Percentiles rank a stretch among this genome's conserved stretches.
phyloP scores from a whole-genome alignment of 768 basidiomycete species.

The Auricularia sp. region DNA sequence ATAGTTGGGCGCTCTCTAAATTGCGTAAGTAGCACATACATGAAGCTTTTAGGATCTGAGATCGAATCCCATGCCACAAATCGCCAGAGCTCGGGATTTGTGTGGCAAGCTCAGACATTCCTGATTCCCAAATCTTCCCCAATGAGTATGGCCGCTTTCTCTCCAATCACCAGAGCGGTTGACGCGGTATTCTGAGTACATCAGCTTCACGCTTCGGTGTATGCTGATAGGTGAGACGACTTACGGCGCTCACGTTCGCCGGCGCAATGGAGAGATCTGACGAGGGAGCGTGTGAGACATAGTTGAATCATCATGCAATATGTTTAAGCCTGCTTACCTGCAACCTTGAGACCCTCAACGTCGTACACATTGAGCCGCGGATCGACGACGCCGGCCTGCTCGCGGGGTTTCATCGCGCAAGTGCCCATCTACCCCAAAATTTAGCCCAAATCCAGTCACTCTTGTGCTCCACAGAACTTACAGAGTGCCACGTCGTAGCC shows the following conservation, averaged over 20 bases:
- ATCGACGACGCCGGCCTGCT: constrained; percentile 10
- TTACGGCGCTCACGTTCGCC: constrained; percentile 26
- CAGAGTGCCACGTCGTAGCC: constrained; percentile 24
- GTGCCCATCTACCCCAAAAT: constrained; percentile 19
- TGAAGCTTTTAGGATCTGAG: too few species aligned
- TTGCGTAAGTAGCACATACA: too few species aligned
- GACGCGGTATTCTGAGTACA: constrained; percentile 30
- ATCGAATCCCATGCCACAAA: too few species aligned
- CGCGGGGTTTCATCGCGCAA: constrained; percentile 11
- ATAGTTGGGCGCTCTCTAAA: too few species aligned
- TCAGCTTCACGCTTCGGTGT: neutral
- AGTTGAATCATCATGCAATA: neutral
- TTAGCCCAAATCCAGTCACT: neutral
- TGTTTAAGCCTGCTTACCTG: constrained; percentile 14
- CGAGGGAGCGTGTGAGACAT: too few species aligned
- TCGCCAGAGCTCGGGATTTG: too few species aligned
- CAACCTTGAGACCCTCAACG: constrained; percentile 4
- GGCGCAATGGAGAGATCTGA: constrained; percentile 32
- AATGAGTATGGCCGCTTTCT: constrained; percentile 53
- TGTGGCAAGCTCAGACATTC: too few species aligned
- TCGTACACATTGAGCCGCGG: constrained; percentile 11
- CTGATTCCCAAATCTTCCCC: constrained; percentile 37
- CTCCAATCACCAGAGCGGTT: constrained; percentile 38
- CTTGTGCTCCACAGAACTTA: constrained; percentile 5
- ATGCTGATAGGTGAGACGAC: neutral